Evolutionary conservation across 208 protist genomes (phyloP), one percentile per base, ranked within the genome.

Genomic region (Angomonas ambiguus): DNA sequence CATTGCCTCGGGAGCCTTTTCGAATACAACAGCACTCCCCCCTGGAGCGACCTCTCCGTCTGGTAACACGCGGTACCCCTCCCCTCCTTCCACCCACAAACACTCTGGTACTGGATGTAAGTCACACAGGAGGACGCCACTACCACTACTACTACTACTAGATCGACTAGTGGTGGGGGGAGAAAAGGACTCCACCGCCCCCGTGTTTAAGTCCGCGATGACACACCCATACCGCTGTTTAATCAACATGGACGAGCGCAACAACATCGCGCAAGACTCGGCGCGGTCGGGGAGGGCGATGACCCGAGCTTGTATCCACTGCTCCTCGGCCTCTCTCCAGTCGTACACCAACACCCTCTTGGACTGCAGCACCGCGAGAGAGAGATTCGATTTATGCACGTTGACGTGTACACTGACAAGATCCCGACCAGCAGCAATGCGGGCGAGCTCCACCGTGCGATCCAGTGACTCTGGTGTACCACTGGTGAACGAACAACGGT

Each of bases 31-130:
- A 25, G 65, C 41, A 68, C 70, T 45, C 35, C 67, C 59, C 48
- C 77, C 84, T 0, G 82, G 76, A 18, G 85, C 79, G 13, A 72
- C 61, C 33, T 74, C 85, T 41, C 88, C 88, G 45, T 94, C 84
- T 2, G 75, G 76, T 13, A 91, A 72, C 20, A 76, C 65, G 1
- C 53, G 53, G 27, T 22, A 34, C 10, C 24, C 53, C 6, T n/a
- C 13, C 25, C 6, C 20, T 11, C 25, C 53, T 10, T 59, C 24
- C 27, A 30, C 22, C 24, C 6, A 16, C 24, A 59, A 28, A n/a
- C 22, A 10, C 53, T 59, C 53, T n/a, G 53, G 30, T 35, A n/a
- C 22, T 3, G 53, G 53, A 24, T 32, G 27, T 28, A 59, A 32
- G 27, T 59, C 53, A 34, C 22, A 30, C 53, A 59, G 53, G 6